phyloP scores from a whole-genome alignment of 306 rosid species.

The Trifolium dubium region DNA sequence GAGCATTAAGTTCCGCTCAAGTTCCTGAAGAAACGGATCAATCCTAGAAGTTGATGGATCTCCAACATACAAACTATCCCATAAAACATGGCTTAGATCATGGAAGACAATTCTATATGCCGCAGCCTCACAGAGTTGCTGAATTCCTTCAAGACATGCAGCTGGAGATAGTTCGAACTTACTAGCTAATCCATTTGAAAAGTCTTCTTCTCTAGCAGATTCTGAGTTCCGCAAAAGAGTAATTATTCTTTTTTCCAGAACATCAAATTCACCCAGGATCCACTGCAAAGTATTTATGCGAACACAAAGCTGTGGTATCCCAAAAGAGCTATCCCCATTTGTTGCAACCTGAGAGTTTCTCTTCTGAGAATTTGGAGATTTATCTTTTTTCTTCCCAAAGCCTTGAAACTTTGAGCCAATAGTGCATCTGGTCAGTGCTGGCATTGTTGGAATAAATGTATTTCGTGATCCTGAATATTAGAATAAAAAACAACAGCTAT shows the following conservation, averaged over 20 bases:
- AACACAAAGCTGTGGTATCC: constrained; percentile 75
- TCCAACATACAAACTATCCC: constrained; percentile 87
- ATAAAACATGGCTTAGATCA: constrained; percentile 75
- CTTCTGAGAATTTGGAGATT: constrained; percentile 78
- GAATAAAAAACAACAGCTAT: constrained; percentile 42
- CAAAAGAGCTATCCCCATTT: constrained; percentile 80
- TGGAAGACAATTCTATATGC: constrained; percentile 84
- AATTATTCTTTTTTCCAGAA: constrained; percentile 84
- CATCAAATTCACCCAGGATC: constrained; percentile 83
- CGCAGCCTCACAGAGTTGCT: constrained; percentile 86
- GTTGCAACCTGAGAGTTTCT: constrained; percentile 91
- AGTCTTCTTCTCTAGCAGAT: constrained; percentile 85
- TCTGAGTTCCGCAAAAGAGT: constrained; percentile 91
- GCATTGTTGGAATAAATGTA: constrained; percentile 87
- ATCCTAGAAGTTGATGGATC: constrained; percentile 83
- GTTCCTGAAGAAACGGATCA: constrained; percentile 79
- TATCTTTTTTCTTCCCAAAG: constrained; percentile 97
- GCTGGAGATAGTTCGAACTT: constrained; percentile 85
- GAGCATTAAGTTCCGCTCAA: constrained; percentile 67
- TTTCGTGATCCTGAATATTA: constrained; percentile 74
- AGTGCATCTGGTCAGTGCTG: constrained; percentile 88
- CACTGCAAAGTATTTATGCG: constrained; percentile 91
- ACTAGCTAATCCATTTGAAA: constrained; percentile 77
- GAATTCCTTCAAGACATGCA: constrained; percentile 93
- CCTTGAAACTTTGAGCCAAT: constrained; percentile 89